phyloP scores from a whole-genome alignment of 768 basidiomycete genomes.

The Leccinum obscurum region DNA sequence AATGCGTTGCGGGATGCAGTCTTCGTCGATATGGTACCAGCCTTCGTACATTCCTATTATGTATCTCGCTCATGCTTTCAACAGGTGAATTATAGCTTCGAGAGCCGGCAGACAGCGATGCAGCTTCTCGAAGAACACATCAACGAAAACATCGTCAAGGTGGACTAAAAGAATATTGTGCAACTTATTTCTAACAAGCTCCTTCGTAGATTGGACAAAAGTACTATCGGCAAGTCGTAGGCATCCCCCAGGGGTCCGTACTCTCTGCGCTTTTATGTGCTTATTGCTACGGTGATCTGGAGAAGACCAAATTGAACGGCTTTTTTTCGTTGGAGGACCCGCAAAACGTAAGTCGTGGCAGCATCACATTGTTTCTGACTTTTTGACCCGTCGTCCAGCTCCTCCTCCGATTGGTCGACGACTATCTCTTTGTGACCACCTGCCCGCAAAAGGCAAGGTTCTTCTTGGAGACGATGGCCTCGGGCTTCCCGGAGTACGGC shows the following conservation, averaged over 20 bases:
- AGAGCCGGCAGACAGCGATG: conserved; percentile 58
- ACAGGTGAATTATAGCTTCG: conserved; percentile 55
- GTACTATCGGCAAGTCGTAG: conserved; percentile 86
- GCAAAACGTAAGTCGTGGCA: conserved; percentile 53
- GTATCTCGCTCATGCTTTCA: background rate
- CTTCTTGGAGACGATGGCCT: conserved; percentile 77
- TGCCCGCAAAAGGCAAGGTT: conserved; percentile 53
- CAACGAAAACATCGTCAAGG: conserved; percentile 90
- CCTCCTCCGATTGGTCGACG: conserved; percentile 87
- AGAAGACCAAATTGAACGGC: conserved; percentile 45
- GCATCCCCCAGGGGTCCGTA: conserved; percentile 98
- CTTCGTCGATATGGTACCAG: conserved; percentile 69
- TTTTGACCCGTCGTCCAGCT: conserved; percentile 43
- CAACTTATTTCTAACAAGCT: conserved; percentile 1
- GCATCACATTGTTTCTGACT: background rate
- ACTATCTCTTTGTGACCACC: conserved; percentile 88
- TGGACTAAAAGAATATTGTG: conserved; percentile 20
- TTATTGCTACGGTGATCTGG: conserved; percentile 93
- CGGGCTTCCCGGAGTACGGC: conserved; percentile 92
- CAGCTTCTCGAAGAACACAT: conserved; percentile 87
- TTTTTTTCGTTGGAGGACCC: conserved; percentile 54
- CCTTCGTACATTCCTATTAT: background rate
- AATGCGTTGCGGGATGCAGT: conserved; percentile 68
- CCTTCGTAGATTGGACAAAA: conserved; percentile 65
- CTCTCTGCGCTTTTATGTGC: conserved; percentile 92